Percentiles rank a stretch among this genome's conserved stretches.
Conservation (phyloP, 2,329 filamentous ascomycete genomes). For the Fusarium sulawesiense region DNA sequence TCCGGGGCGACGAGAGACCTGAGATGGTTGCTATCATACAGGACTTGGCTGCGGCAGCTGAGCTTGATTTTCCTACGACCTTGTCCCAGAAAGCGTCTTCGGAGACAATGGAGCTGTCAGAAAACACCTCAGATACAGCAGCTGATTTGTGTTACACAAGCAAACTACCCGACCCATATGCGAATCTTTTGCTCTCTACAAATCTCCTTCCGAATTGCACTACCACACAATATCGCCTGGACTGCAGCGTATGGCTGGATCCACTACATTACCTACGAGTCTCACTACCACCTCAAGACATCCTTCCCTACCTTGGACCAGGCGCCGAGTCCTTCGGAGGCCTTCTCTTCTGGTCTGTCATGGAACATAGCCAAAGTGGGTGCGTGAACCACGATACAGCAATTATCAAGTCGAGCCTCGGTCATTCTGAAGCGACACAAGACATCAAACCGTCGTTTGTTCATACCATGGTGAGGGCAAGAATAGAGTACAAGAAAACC, state of each 20-base stretch:
- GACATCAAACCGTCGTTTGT: constrained; percentile 4
- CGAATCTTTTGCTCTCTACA: background rate
- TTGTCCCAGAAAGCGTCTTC: background rate
- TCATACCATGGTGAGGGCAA: constrained; percentile 11
- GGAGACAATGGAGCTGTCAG: rapidly evolving
- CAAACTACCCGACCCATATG: rapidly evolving
- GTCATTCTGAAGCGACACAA: background rate
- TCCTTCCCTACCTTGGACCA: background rate
- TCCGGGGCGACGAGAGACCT: background rate
- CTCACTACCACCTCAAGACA: background rate
- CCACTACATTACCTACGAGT: constrained; percentile 1
- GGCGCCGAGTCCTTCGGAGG: background rate
- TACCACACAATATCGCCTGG: background rate
- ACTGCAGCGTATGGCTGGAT: constrained; percentile 16
- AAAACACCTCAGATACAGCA: rapidly evolving
- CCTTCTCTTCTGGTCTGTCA: constrained; percentile 15
- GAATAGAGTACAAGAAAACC: background rate
- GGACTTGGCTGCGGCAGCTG: background rate
- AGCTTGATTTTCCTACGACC: background rate
- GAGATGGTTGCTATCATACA: background rate
- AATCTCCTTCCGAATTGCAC: background rate
- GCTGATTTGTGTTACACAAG: rapidly evolving
- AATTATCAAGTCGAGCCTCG: background rate
- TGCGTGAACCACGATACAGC: background rate
- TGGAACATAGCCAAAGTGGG: constrained; percentile 3